Conservation (phyloP, 768 basidiomycete genomes). For the Amanita pseudoporphyria region DNA sequence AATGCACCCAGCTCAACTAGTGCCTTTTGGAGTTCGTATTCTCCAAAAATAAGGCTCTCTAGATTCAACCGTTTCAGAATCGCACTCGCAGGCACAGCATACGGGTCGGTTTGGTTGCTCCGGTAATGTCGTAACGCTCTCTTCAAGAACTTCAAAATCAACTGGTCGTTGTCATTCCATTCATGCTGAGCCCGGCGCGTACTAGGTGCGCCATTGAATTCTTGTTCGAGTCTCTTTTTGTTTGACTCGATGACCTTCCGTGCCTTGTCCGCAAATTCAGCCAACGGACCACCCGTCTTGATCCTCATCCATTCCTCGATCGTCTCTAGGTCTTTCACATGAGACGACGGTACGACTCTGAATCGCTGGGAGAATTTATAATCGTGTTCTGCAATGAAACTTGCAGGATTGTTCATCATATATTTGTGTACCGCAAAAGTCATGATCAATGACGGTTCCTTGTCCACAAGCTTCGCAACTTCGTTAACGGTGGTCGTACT, state of each 20-base stretch:
- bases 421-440: constrained; percentile 52
- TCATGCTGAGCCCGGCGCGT: constrained; percentile 17
- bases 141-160: constrained; percentile 50
- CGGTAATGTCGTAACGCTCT: constrained; percentile 41
- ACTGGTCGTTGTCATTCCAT: constrained; percentile 45
- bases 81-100: constrained; percentile 34
- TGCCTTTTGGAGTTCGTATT: constrained; percentile 31
- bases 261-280: constrained; percentile 43
- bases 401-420: constrained; percentile 42
- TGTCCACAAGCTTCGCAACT: constrained; percentile 36
- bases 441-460: constrained; percentile 22
- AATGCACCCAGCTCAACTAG: constrained; percentile 67
- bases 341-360: constrained; percentile 49
- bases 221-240: constrained; percentile 18
- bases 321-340: constrained; percentile 39
- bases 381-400: constrained; percentile 42
- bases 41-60: constrained; percentile 21
- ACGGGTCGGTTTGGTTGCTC: constrained; percentile 54
- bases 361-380: constrained; percentile 46
- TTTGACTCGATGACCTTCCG: constrained; percentile 28
- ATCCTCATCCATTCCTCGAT: constrained; percentile 40
- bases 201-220: constrained; percentile 23
- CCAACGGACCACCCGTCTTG: constrained; percentile 26
- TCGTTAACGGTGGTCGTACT: constrained; percentile 41
- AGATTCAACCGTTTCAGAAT: constrained; percentile 51